These are phyloP conservation scores for Entomortierella beljakovae DNA, from an alignment of 192 early-diverging fungal species.

Conservation along the genomic window DNA sequence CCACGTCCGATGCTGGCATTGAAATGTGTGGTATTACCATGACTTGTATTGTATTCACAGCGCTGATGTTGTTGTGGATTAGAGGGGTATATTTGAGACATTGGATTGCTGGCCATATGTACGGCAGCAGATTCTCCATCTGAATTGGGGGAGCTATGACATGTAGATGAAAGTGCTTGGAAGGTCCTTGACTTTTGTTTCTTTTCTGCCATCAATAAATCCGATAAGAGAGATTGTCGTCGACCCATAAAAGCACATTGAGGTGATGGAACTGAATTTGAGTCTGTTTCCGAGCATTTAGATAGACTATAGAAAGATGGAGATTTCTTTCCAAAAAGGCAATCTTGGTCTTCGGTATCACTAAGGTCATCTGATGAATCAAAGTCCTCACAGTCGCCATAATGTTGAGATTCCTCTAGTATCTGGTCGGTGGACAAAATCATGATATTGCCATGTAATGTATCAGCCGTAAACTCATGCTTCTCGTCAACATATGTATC, in stretches of 20 bases:
- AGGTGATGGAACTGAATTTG: background rate
- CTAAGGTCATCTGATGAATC: conserved; percentile 5
- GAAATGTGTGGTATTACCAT: background rate
- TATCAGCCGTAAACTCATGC: background rate
- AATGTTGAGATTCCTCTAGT: background rate
- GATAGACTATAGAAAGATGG: background rate
- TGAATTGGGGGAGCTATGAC: background rate
- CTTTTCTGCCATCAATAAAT: conserved; percentile 28
- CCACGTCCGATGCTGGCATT: background rate
- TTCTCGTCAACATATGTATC: too few species aligned
- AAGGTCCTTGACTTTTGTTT: background rate
- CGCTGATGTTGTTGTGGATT: background rate
- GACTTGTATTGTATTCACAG: background rate
- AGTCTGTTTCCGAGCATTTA: background rate
- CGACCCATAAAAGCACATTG: background rate
- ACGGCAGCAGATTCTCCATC: conserved; percentile 11
- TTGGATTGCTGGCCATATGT: background rate
- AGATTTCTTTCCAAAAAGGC: background rate
- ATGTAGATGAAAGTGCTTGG: background rate
- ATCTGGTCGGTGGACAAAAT: background rate
- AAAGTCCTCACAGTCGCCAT: conserved; percentile 17
- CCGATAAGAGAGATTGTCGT: conserved; percentile 29
- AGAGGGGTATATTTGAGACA: background rate
- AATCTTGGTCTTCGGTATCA: background rate
- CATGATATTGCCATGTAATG: background rate